Base-by-base conservation (phyloP, 306 rosid genomes). In the Neltuma alba region DNA sequence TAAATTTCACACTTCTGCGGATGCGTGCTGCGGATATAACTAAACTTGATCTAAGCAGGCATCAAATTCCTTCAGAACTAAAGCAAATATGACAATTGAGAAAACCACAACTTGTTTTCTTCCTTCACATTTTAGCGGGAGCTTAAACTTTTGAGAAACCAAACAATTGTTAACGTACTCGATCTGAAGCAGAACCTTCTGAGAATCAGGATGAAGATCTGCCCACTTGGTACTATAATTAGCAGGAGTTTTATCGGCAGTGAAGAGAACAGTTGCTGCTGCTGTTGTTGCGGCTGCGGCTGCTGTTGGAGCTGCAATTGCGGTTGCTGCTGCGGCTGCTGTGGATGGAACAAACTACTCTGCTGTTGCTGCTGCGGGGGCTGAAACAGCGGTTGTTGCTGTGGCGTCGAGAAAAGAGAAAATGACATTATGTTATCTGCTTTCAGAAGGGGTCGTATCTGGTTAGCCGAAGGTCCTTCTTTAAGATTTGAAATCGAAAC, bases 121-220 rank as follows among this genome's bases (percentile, higher is more conserved):
- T n/a, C 63, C 47, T 25, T 80, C 64, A 70, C 69, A 70, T 25
- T 57, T 21, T 42, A 47, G 77, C 23, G 60, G 65, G 61, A 54
- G 55, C 75, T 68, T 21, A 23, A 21, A 36, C 50, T 15, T 34
- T 50, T 68, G 76, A 79, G 72, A 30, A 48, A 70, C 33, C 21
- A 72, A n/a, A 45, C 5, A 28, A 27, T 23, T 25, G 48, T 37
- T 31, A 58, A 79, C 87, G 61, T 84, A 96, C 99, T 93, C 99
- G 64, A 96, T 93, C 87, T 84, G 93, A 76, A 93, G 93, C 69
- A 96, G 92, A 80, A 83, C 37, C 83, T 96, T 96, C 96, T 90
- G 99, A 48, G 97, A 96, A 79, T 93, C 98, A 2, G 96, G 96
- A 64, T 96, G 98, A 75, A 96, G 94, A 77, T 96, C 99, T 15